phyloP scores from a whole-genome alignment of 768 basidiomycete genomes.

The Filobasidium wieringae region DNA sequence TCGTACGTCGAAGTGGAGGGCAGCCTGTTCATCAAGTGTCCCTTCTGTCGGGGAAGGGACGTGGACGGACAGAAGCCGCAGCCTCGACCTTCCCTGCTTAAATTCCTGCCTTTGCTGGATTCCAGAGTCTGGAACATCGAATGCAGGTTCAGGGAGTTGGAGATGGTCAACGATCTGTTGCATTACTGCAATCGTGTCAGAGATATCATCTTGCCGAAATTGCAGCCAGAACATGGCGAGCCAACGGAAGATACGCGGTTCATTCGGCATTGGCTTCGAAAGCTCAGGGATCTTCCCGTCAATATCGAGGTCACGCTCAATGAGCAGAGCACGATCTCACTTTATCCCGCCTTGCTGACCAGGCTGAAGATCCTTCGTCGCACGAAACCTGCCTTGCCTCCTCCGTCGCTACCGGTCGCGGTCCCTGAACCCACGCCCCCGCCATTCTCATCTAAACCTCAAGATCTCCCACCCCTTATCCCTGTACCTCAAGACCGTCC shows the following conservation, averaged over 20 bases:
- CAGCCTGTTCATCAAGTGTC: conserved; percentile 7
- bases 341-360: conserved; percentile 17
- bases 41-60: conserved; percentile 10
- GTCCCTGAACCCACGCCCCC: conserved; percentile 14
- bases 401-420: conserved; percentile 8
- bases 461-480: no score
- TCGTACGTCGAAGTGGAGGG: conserved; percentile 11
- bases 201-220: conserved; percentile 17
- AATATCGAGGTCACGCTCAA: not conserved
- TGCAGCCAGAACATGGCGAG: conserved; percentile 18
- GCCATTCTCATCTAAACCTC: no score
- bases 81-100: conserved; percentile 20
- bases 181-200: conserved; percentile 18
- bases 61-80: conserved; percentile 10
- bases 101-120: conserved; percentile 18
- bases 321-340: not conserved
- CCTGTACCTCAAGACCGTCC: no score
- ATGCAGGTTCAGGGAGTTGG: conserved; percentile 22
- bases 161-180: conserved; percentile 14
- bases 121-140: conserved; percentile 23
- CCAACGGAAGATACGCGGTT: conserved; percentile 3
- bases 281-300: conserved; percentile 8
- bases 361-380: conserved; percentile 15
- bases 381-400: not conserved
- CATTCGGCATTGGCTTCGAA: conserved; percentile 9